These are phyloP conservation scores for Rhodomyrtus tomentosa DNA, from an alignment of 345 rosid genomes.

Conservation along the genomic window DNA sequence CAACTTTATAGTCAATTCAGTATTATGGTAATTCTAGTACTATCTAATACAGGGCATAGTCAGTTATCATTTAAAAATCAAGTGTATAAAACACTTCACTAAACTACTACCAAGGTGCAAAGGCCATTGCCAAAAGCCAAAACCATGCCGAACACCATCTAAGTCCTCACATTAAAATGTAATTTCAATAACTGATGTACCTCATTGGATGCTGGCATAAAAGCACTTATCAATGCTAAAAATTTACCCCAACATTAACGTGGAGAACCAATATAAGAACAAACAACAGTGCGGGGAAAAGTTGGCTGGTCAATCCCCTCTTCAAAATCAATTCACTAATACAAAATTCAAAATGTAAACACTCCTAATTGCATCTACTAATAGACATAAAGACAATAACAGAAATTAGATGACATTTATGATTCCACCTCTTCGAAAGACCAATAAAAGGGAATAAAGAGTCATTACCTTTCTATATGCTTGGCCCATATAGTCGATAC, in stretches of 20 bases:
- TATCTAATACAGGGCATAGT: not conserved
- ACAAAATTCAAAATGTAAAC: not conserved
- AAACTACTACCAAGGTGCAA: not conserved
- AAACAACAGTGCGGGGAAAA: not conserved
- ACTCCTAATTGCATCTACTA: not conserved
- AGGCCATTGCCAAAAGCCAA: not conserved
- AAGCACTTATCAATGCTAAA: not conserved
- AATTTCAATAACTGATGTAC: not conserved
- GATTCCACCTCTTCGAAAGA: not conserved
- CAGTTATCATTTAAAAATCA: not conserved
- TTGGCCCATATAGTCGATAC: conserved; percentile 79
- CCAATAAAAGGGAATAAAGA: not conserved
- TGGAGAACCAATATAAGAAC: not conserved
- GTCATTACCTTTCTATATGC: conserved; percentile 42
- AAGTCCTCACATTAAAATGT: not conserved
- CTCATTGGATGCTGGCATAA: not conserved
- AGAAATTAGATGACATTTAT: not conserved
- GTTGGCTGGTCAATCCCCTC: not conserved
- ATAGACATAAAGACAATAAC: not conserved
- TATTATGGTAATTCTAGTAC: not conserved
- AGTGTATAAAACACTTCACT: not conserved
- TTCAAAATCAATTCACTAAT: not conserved
- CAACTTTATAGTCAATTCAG: not conserved
- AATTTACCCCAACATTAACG: not conserved
- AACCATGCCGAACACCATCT: not conserved